Base-by-base conservation (phyloP, 2,329 filamentous ascomycete genomes). In the Phyllosticta ampelicida region DNA sequence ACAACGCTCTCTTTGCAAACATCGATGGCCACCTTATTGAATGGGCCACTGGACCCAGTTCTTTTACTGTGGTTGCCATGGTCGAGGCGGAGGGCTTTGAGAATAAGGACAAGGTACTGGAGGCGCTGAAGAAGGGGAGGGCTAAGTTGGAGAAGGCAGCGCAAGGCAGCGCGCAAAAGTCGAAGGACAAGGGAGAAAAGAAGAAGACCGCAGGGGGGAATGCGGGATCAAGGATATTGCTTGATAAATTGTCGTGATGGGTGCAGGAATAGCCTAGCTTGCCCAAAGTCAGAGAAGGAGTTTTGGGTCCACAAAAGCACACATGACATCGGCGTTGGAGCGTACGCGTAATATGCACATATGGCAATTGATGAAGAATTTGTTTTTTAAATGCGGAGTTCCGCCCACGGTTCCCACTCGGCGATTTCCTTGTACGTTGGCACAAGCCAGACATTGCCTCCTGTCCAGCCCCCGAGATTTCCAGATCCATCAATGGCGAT, bases 1-100 rank as follows among this genome's bases (percentile, higher is more conserved):
- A 89, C 61, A 81, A 87, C 63, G 76, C 87, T 53, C 78, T 99
- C n/a, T 97, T 92, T 70, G 83, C 86, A 5, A 77, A 87, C 61
- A 91, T 97, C 71, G 82, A 87, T 69, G 81, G 85, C 0, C 77
- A 89, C 63, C 74, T 95, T 21, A 71, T 94, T 60, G 77, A 83
- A 19, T 99, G 94, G 94, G 91, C 92, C 0, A 91, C 86, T 0
- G 88, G 91, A 0, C 82, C 86, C 1, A 90, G 90, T 64, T 89
- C 88, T 1, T 97, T 96, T 65, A 89, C 95, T 10, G 80, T 96
- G 3, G 81, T 97, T 23, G 87, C 85, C 16, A 75, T 97, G 63
- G 73, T 91, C 5, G 92, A 97, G 74, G 82, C 86, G 0, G 78
- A 81, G 20, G 69, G 71, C 48, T 94, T 94, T 66, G 78, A 77